Conservation (phyloP, 768 basidiomycete species). For the Pilatotrama ljubarskyi region DNA sequence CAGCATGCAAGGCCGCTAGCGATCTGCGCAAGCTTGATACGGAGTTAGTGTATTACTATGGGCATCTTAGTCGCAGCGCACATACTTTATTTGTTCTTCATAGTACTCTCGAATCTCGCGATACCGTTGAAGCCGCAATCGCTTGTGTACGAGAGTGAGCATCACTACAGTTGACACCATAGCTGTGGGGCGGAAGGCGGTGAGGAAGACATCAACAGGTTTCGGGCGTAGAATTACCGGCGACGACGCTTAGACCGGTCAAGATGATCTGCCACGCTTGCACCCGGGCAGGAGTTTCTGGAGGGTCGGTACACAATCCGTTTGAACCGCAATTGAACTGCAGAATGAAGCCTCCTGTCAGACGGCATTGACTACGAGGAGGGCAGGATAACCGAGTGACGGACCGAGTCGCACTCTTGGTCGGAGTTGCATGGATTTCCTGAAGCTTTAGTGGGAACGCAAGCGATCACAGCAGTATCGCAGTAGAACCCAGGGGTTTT, state of each 20-base stretch:
- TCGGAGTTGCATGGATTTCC: slow-evolving; percentile 49
- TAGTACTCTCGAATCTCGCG: slow-evolving; percentile 50
- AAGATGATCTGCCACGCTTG: slow-evolving; percentile 47
- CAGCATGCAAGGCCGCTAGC: slow-evolving; percentile 22
- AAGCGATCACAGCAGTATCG: slow-evolving; percentile 43
- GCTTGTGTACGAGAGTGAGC: slow-evolving; percentile 44
- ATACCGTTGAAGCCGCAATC: slow-evolving; percentile 39
- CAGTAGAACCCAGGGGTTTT: slow-evolving; percentile 54
- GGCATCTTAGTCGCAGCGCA: not conserved
- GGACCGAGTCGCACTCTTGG: slow-evolving; percentile 51
- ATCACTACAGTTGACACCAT: slow-evolving; percentile 39
- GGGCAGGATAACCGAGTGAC: slow-evolving; percentile 14
- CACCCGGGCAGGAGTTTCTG: slow-evolving; percentile 40
- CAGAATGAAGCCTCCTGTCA: not conserved
- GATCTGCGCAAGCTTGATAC: slow-evolving; percentile 15
- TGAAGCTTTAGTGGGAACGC: slow-evolving; percentile 44
- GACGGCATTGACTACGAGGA: not conserved
- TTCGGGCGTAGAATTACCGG: slow-evolving; percentile 30
- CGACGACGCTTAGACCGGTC: slow-evolving; percentile 38
- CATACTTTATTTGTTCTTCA: slow-evolving; percentile 44
- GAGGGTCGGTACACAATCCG: slow-evolving; percentile 35
- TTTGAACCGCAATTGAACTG: slow-evolving; percentile 35
- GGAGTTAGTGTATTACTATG: no score
- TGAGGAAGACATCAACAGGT: not conserved
- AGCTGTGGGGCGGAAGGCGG: slow-evolving; percentile 27